phyloP scores from a whole-genome alignment of 2,329 filamentous ascomycete genomes.

The Phyllosticta citribraziliensis region DNA sequence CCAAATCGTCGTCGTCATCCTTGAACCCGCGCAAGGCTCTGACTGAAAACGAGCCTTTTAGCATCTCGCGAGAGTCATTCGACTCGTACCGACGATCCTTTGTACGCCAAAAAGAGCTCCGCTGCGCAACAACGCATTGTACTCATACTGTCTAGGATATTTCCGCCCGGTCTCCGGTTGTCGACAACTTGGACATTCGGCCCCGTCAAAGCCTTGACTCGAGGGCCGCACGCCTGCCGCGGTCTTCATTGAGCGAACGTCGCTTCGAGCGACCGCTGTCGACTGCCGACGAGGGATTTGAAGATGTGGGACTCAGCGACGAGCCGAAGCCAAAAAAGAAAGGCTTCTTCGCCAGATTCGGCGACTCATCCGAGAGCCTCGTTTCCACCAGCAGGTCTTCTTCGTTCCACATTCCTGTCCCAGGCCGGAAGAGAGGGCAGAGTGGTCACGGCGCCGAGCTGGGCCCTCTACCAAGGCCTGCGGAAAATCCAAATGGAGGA shows the following conservation, averaged over 20 bases:
- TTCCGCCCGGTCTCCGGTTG: constrained; percentile 71
- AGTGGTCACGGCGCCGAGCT: constrained; percentile 64
- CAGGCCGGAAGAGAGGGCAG: constrained; percentile 61
- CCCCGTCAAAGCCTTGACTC: constrained; percentile 76
- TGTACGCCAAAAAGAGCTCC: constrained; percentile 45
- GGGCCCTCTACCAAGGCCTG: constrained; percentile 46
- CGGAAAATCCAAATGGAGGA: constrained; percentile 14
- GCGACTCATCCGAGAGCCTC: constrained; percentile 40
- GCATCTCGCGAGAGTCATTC: constrained; percentile 92
- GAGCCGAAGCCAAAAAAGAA: constrained; percentile 61
- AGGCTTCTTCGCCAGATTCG: constrained; percentile 72
- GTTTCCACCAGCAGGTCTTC: constrained; percentile 26
- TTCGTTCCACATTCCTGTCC: constrained; percentile 54
- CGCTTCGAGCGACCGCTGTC: constrained; percentile 49
- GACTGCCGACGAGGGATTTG: constrained; percentile 73
- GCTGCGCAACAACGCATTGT: background rate
- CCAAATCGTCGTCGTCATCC: constrained; percentile 48
- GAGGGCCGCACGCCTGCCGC: constrained; percentile 51
- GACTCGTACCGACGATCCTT: constrained; percentile 95
- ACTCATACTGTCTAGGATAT: constrained; percentile 59
- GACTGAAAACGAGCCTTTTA: constrained; percentile 83
- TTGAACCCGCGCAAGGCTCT: constrained; percentile 55
- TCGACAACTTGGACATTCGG: constrained; percentile 31
- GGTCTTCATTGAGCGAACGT: constrained; percentile 49
- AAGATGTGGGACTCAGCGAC: constrained; percentile 81